These are phyloP conservation scores for Paramecium tetraurelia DNA, from an alignment of 73 alveolate genomes.

Conservation along the genomic window DNA sequence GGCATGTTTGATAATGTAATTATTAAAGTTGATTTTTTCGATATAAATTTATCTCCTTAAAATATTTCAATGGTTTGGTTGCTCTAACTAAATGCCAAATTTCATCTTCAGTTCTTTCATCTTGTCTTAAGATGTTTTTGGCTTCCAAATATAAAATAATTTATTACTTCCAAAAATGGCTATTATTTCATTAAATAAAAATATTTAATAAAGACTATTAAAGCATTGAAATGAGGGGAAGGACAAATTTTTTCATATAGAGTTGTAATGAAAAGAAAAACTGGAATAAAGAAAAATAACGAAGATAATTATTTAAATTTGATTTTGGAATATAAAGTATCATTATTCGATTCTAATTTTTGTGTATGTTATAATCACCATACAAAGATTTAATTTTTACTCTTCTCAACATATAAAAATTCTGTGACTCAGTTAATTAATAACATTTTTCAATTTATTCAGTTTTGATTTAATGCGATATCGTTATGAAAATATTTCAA, in stretches of 20 bases:
- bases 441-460: background rate
- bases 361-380: background rate
- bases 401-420: too few relatives aligned
- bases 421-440: too few relatives aligned
- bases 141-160: slow-evolving; percentile 2
- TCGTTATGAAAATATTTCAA: too few relatives aligned
- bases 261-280: background rate
- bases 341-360: background rate
- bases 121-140: background rate
- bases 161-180: background rate
- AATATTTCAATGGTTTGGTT: background rate
- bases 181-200: background rate
- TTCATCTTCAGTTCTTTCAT: background rate
- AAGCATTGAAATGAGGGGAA: background rate
- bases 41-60: background rate
- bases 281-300: background rate
- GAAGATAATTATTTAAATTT: background rate
- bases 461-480: background rate
- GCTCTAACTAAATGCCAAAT: background rate
- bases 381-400: background rate
- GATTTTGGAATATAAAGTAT: background rate
- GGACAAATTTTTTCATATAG: background rate
- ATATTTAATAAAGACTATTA: background rate
- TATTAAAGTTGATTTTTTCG: background rate
- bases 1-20: background rate